phyloP scores from a whole-genome alignment of 768 basidiomycete genomes.

The Cystofilobasidium capitatum region DNA sequence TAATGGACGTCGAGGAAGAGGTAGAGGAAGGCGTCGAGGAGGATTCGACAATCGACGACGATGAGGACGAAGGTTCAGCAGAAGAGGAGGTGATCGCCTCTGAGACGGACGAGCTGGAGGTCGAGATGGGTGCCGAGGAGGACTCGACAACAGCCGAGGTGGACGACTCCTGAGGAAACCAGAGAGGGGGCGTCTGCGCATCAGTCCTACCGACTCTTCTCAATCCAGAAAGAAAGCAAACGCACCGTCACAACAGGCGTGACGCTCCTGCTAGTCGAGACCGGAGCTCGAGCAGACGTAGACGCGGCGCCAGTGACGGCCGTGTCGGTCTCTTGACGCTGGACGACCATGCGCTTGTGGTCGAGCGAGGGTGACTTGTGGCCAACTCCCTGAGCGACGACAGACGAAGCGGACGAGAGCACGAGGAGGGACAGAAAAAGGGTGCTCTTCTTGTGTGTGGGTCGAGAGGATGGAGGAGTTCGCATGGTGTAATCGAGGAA shows the following conservation, averaged over 20 bases:
- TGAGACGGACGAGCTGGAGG: no score
- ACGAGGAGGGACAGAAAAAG: background rate
- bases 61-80: no score
- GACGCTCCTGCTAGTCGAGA: background rate
- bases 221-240: no score
- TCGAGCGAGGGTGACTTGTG: background rate
- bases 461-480: no score
- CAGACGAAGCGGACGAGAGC: background rate
- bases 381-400: background rate
- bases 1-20: background rate
- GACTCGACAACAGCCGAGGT: background rate
- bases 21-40: background rate
- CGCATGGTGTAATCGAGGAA: no score
- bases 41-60: no score
- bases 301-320: background rate
- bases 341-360: constrained; percentile 1
- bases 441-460: no score
- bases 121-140: no score
- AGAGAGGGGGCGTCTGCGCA: background rate
- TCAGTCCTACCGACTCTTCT: background rate
- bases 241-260: no score
- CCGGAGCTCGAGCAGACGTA: background rate
- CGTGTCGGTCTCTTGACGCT: background rate
- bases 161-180: background rate
- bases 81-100: no score